These are phyloP conservation scores for Monilinia polystroma DNA, from an alignment of 2,329 filamentous ascomycete genomes.

Conservation along the genomic window DNA sequence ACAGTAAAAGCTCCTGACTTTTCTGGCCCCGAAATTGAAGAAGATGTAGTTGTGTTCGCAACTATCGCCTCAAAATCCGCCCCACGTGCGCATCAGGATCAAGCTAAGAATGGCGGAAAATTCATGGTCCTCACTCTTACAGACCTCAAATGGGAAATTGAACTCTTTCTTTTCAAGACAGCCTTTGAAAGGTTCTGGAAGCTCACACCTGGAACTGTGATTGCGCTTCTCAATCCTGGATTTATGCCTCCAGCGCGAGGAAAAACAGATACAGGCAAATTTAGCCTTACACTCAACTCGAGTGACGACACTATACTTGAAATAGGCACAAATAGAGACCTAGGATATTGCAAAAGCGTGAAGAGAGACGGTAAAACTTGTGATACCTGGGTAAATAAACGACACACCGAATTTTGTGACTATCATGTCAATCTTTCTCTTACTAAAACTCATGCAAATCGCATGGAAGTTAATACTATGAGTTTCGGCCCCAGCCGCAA, in stretches of 20 bases:
- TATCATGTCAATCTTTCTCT: slow-evolving; percentile 86
- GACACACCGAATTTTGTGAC: slow-evolving; percentile 87
- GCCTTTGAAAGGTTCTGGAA: slow-evolving; percentile 95
- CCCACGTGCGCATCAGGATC: slow-evolving; percentile 61
- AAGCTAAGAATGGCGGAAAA: slow-evolving; percentile 61
- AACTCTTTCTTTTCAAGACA: slow-evolving; percentile 87
- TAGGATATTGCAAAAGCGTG: slow-evolving; percentile 83
- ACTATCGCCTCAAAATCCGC: slow-evolving; percentile 87
- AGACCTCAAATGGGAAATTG: slow-evolving; percentile 86
- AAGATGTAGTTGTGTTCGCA: slow-evolving; percentile 85
- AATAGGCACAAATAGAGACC: slow-evolving; percentile 77
- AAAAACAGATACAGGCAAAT: slow-evolving; percentile 74
- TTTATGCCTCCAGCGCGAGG: slow-evolving; percentile 84
- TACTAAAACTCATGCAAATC: slow-evolving; percentile 62
- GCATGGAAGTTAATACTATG: slow-evolving; percentile 79
- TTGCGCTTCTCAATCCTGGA: slow-evolving; percentile 87
- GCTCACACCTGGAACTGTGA: slow-evolving; percentile 81
- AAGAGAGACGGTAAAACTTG: slow-evolving; percentile 83
- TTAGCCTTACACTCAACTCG: slow-evolving; percentile 80
- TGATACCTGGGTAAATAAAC: slow-evolving; percentile 79
- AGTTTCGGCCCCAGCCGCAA: slow-evolving; percentile 45
- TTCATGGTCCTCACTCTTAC: slow-evolving; percentile 91
- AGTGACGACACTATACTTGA: slow-evolving; percentile 89
- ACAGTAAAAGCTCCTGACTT: slow-evolving; percentile 81
- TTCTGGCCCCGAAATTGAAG: slow-evolving; percentile 75